Base-by-base conservation (phyloP, 306 rosid species). In the Elaeagnus macrophylla region DNA sequence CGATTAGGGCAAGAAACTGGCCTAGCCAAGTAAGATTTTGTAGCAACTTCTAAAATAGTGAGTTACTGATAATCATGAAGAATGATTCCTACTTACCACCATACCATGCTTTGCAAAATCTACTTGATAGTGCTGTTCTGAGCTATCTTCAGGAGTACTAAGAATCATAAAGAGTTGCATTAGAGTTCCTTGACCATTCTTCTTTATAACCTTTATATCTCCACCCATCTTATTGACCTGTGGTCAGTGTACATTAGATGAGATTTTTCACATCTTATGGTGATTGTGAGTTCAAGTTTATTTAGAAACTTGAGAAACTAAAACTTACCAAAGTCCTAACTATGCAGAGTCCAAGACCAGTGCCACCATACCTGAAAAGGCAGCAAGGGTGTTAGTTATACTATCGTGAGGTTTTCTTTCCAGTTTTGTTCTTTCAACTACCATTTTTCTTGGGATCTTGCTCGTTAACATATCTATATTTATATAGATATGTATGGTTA, bases 211-310 rank as follows among this genome's bases (percentile, higher is more conserved):
- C 74, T 82, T 93, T 64, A 93, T 93, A 50, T 93, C 96, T 75
- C 99, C 99, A 18, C 96, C 96, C 99, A 93, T 93, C 77, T 93
- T 84, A 68, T 84, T 82, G 47, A 93, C 89, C 99, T 93, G 76
- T 60, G 60, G 68, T 57, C 59, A 57, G 32, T 25, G 32, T 1
- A 25, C 32, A 25, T 25, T 25, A 25, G 32, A 25, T 25, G 32
- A 25, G 4, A 5, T 25, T 25, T 25, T 25, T 25, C 4, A 25
- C 32, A 25, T 25, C 32, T 2, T 25, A 25, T 25, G 32, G 32
- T 25, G 32, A 3, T 5, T 25, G n/a, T 12, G 7, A 17, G 6
- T 35, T 32, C 45, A 61, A 37, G 42, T 35, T 40, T 37, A 57
- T 44, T 59, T 54, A 48, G 49, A 32, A 57, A 39, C 20, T 13